Conservation (phyloP, 441 rosid species). For the Breynia disticha region DNA sequence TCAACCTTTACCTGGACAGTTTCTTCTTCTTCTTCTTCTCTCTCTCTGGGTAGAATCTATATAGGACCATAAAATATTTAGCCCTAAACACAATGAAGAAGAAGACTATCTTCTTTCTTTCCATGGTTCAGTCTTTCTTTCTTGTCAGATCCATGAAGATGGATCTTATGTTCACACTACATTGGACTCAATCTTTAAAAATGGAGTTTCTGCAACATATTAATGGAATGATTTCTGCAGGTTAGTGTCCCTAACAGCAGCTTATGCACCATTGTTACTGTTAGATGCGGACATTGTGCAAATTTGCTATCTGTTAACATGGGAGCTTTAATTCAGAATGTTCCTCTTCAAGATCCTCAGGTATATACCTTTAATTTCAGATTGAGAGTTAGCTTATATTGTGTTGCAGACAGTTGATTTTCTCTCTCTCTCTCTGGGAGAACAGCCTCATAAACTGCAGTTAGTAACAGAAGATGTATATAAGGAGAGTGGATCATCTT, state of each 20-base stretch:
- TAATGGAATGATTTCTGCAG: slow-evolving; percentile 23
- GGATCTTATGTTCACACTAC: no score
- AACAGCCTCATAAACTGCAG: slow-evolving; percentile 47
- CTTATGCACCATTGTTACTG: slow-evolving; percentile 65
- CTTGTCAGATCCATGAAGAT: no score
- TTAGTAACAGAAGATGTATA: slow-evolving; percentile 28
- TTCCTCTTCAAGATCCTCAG: slow-evolving; percentile 58
- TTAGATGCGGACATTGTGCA: slow-evolving; percentile 89
- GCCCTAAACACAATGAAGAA: background rate
- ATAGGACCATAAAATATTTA: background rate
- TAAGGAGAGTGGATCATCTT: slow-evolving; percentile 60
- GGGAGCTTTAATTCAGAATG: slow-evolving; percentile 55
- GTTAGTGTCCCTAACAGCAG: slow-evolving; percentile 80
- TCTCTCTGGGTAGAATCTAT: background rate
- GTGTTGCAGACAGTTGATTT: background rate
- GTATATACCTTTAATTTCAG: slow-evolving; percentile 22
- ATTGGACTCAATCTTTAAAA: no score
- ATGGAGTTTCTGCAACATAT: no score
- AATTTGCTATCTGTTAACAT: slow-evolving; percentile 75
- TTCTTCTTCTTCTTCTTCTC: background rate
- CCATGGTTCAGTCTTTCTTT: no score
- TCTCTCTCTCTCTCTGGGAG: slow-evolving; percentile 1
- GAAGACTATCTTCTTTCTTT: no score
- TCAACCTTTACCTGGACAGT: slow-evolving; percentile 1
- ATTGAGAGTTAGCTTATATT: background rate